Conservation (phyloP, 345 rosid genomes). For the Eucalyptus cloeziana region DNA sequence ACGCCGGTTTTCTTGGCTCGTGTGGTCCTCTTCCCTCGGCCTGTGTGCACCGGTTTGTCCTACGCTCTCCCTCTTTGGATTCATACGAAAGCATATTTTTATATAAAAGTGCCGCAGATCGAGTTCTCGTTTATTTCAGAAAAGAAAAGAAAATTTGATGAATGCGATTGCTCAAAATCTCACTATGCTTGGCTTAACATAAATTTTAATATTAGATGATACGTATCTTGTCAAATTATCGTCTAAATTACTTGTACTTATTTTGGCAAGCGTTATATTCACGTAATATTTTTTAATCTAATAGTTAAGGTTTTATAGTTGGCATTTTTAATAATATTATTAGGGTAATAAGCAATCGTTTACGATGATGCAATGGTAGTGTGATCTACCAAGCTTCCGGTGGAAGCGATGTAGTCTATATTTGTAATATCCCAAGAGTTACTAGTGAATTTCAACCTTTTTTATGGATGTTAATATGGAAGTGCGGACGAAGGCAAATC, state of each 20-base stretch:
- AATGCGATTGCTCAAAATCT: not conserved
- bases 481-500: not conserved
- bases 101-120: not conserved
- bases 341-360: not conserved
- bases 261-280: not conserved
- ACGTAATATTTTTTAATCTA: not conserved
- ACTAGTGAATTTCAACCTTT: not conserved
- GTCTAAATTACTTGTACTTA: not conserved
- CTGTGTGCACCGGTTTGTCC: not conserved
- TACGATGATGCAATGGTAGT: not conserved
- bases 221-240: not conserved
- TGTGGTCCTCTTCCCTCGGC: not conserved
- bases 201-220: not conserved
- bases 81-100: not conserved
- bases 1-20: constrained; percentile 14
- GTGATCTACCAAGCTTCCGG: not conserved
- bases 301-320: not conserved
- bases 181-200: not conserved
- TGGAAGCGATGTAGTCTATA: not conserved
- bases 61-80: not conserved
- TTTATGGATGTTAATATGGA: not conserved
- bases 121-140: not conserved
- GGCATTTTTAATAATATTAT: not conserved
- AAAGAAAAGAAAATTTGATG: not conserved
- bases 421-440: not conserved